These are phyloP conservation scores for Cornus controversa DNA, from an alignment of 148 eudicot genomes.

Conservation along the genomic window DNA sequence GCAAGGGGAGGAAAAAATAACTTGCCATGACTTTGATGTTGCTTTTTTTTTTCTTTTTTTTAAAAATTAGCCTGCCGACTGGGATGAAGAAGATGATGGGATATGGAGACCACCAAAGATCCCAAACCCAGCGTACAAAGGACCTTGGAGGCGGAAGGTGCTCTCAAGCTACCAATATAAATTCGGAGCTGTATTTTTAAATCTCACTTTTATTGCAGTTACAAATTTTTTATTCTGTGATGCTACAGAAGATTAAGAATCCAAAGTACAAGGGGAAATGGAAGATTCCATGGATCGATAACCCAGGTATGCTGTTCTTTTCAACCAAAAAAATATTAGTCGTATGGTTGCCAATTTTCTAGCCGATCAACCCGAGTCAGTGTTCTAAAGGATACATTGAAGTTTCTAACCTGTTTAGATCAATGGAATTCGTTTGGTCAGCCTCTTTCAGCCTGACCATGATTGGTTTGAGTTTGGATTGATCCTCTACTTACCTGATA, in stretches of 20 bases:
- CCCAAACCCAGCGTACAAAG: constrained; percentile 94
- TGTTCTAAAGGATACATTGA: not conserved
- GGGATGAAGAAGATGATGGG: constrained; percentile 99
- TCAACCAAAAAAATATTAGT: not conserved
- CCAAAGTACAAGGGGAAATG: constrained; percentile 96
- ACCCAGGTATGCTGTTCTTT: constrained; percentile 60
- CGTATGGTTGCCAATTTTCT: not conserved
- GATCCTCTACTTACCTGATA: not conserved
- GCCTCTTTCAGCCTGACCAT: too few relatives aligned
- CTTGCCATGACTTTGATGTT: too few relatives aligned
- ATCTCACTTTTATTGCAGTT: not conserved
- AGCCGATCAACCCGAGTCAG: not conserved
- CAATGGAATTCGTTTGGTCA: not conserved
- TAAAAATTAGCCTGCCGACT: constrained; percentile 56
- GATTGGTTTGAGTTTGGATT: not conserved
- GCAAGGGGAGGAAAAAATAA: too few relatives aligned
- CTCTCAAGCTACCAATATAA: not conserved
- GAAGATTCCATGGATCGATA: constrained; percentile 97
- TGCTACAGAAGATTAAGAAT: constrained; percentile 78
- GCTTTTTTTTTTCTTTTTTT: too few relatives aligned
- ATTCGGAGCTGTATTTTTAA: not conserved
- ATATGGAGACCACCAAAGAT: constrained; percentile 78
- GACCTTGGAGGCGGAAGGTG: constrained; percentile 97
- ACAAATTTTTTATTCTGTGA: constrained; percentile 14
- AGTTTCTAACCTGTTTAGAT: not conserved